Base-by-base conservation (phyloP, 176 grass and related monocot genomes). In the Rhynchospora tenuis region DNA sequence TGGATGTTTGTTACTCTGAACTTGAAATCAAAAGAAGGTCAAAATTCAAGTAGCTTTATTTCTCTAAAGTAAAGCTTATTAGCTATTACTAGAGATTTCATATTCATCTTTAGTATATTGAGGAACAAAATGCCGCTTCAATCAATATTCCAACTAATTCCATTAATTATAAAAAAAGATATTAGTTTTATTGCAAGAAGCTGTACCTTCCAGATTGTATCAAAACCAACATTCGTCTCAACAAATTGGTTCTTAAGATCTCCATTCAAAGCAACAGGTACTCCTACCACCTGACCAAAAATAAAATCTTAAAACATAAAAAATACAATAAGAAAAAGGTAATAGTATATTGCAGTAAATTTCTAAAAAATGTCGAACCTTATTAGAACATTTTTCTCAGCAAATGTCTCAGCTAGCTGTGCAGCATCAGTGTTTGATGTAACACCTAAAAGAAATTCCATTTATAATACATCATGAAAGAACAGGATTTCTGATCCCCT, bases 241-340 rank as follows among this genome's bases (percentile, higher is more conserved):
- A 99, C 96, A 91, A 95, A 99, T 59, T 99, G 96, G 84, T 93
- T 99, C 88, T 95, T 99, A 86, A 99, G 91, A 78, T 99, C 96
- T 23, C 96, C 96, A 59, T 99, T 99, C 77, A 99, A 95, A 44
- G 96, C 95, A 84, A 99, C 96, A 93, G 96, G 96, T 83, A 99
- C 93, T 81, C 96, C 96, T 57, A 99, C 88, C 56, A 99, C 91
- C 96, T 99, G 86, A 80, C 82, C 60, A 67, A 44, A 85, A 33
- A 33, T 3, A 43, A 58, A n/a, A 70, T 48, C 69, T 15, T 79
- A 47, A 28, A 48, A 46, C 6, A 47, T 44, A 64, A 44, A 82
- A 48, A 64, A 51, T 15, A 16, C 20, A 28, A 50, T 50, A 82
- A 43, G 11, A 62, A 17, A 22, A 24, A 6, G 20, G 46, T 54